Percentiles rank a stretch among this genome's conserved stretches.
phyloP scores from a whole-genome alignment of 179 eudicot species.

The Corrigiola litoralis region DNA sequence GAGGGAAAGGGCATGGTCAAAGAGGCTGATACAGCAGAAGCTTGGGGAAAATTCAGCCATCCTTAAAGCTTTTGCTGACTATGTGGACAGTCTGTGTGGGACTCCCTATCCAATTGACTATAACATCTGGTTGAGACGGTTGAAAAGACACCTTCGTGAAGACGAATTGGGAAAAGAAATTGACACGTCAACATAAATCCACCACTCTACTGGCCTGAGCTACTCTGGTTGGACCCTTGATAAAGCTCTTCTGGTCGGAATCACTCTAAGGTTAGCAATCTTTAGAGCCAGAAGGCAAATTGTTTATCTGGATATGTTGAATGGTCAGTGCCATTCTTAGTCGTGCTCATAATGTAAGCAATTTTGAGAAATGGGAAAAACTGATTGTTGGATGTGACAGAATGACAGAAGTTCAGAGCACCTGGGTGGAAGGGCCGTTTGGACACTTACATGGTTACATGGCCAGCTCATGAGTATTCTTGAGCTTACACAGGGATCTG shows the following conservation, averaged over 20 bases:
- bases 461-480: not conserved
- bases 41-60: constrained; percentile 86
- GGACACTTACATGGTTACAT: too few relatives aligned
- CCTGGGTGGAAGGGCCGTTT: not conserved
- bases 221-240: not conserved
- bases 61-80: constrained; percentile 84
- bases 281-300: constrained; percentile 6
- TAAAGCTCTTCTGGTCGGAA: not conserved
- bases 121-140: constrained; percentile 71
- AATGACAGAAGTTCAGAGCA: not conserved
- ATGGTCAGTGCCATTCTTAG: too few relatives aligned
- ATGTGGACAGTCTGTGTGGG: constrained; percentile 84
- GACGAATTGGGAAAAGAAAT: constrained; percentile 72
- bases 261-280: not conserved
- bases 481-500: not conserved
- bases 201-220: not conserved
- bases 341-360: too few relatives aligned
- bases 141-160: constrained; percentile 56
- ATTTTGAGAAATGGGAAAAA: too few relatives aligned
- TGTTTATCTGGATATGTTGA: too few relatives aligned
- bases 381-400: not conserved
- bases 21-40: constrained; percentile 69
- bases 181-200: constrained; percentile 36
- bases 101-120: constrained; percentile 80
- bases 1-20: constrained; percentile 87